A percentile compares a stretch with the other conserved stretches of the same genome.
phyloP scores from a whole-genome alignment of 148 eudicot species.

The Pharnaceum exiguum region DNA sequence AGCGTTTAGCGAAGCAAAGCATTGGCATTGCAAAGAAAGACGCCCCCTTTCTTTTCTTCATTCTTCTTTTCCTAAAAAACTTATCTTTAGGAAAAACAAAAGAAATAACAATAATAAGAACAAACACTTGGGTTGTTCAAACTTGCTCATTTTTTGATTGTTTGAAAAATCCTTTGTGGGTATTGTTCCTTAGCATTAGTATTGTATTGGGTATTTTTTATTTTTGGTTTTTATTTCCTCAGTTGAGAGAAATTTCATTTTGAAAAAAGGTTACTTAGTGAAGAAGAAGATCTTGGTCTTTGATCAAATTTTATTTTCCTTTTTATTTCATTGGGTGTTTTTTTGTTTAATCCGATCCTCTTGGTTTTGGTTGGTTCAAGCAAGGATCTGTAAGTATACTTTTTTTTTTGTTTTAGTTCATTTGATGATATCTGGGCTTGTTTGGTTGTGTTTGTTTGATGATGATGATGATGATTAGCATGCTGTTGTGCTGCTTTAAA shows the following conservation, averaged over 20 bases:
- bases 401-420: not conserved
- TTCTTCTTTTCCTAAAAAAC: conserved; percentile 21
- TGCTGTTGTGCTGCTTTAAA: not conserved
- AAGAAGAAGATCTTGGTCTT: conserved; percentile 26
- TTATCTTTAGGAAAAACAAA: not conserved
- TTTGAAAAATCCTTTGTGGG: not conserved
- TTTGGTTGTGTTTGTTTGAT: not conserved
- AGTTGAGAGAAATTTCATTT: not conserved
- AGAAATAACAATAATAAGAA: no score
- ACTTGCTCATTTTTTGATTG: no score
- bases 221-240: not conserved
- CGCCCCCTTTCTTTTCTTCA: conserved; percentile 21
- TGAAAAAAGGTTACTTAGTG: conserved; percentile 8
- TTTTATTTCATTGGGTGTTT: not conserved
- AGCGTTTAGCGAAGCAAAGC: conserved; percentile 34
- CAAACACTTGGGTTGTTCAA: no score
- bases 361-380: conserved; percentile 8
- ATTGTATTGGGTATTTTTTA: not conserved
- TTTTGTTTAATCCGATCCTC: conserved; percentile 18
- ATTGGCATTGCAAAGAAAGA: conserved; percentile 26
- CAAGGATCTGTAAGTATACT: conserved; percentile 28
- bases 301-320: conserved; percentile 1
- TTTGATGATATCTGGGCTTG: not conserved
- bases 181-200: no score
- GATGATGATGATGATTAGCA: conserved; percentile 12